Conservation (phyloP, 345 rosid species). For the Gossypium anomalum region DNA sequence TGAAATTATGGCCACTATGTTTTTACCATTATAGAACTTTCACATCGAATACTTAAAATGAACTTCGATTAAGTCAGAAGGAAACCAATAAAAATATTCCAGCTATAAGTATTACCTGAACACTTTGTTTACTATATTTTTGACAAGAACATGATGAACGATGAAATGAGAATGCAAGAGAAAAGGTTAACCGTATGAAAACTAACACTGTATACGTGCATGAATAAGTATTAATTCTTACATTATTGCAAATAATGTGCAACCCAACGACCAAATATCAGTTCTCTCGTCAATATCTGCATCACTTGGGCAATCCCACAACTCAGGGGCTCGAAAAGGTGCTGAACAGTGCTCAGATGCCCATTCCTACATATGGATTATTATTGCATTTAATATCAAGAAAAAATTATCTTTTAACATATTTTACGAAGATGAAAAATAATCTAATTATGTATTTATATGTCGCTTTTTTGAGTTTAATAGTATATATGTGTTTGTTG, state of each 20-base stretch:
- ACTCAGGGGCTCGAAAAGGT: constrained; percentile 94
- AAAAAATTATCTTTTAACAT: neutral
- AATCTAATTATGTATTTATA: neutral
- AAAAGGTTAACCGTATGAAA: neutral
- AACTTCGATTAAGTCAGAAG: neutral
- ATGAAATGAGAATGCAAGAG: neutral
- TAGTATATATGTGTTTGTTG: neutral
- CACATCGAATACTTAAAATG: neutral
- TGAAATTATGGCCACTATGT: neutral
- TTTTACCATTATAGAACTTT: neutral
- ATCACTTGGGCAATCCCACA: constrained; percentile 98
- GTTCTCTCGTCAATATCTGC: constrained; percentile 94
- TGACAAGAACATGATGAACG: neutral
- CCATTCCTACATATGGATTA: constrained; percentile 61
- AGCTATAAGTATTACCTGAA: neutral
- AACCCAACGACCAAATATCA: constrained; percentile 97
- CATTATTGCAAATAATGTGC: constrained; percentile 97
- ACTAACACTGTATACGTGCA: neutral
- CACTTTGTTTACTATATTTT: neutral
- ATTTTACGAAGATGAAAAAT: neutral
- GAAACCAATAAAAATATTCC: neutral
- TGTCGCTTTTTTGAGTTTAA: neutral
- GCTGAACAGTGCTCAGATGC: constrained; percentile 96
- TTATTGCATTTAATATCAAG: neutral
- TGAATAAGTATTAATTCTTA: constrained; percentile 30